These are phyloP conservation scores for Clarireedia paspali DNA, from an alignment of 2,329 filamentous ascomycete genomes.

Conservation along the genomic window DNA sequence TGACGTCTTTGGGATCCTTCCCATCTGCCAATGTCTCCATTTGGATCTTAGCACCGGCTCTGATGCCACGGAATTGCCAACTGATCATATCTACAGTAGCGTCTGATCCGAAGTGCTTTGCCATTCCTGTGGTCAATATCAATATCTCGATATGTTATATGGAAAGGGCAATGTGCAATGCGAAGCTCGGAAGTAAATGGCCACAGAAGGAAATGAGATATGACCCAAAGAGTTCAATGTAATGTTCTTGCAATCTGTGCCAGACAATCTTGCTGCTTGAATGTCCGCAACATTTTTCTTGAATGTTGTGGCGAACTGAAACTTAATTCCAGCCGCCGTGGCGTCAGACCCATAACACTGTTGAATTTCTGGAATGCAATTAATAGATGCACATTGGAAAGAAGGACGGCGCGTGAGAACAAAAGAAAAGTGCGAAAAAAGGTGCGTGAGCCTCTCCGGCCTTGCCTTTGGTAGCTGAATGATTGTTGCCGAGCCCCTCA, in stretches of 20 bases:
- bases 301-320: conserved; percentile 25
- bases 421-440: background rate
- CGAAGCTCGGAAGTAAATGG: background rate
- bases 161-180: background rate
- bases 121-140: conserved; percentile 11
- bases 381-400: conserved; percentile 2
- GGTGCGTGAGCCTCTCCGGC: background rate
- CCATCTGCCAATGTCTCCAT: conserved; percentile 31
- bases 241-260: conserved; percentile 25
- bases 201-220: background rate
- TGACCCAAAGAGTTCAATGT: background rate
- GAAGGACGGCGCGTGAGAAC: background rate
- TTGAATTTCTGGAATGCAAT: conserved; percentile 7
- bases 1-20: conserved; percentile 5
- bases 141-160: background rate
- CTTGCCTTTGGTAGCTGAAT: conserved; percentile 3
- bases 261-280: conserved; percentile 20
- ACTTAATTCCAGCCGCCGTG: conserved; percentile 36
- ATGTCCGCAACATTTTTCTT: conserved; percentile 32
- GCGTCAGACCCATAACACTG: conserved; percentile 36
- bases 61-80: conserved; percentile 50
- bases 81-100: conserved; percentile 31
- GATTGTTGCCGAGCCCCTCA: conserved; percentile 6
- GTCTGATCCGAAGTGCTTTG: conserved; percentile 11
- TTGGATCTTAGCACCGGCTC: conserved; percentile 43